Conservation (phyloP, 2,329 filamentous ascomycete species). For the Mycosphaerella sp. region DNA sequence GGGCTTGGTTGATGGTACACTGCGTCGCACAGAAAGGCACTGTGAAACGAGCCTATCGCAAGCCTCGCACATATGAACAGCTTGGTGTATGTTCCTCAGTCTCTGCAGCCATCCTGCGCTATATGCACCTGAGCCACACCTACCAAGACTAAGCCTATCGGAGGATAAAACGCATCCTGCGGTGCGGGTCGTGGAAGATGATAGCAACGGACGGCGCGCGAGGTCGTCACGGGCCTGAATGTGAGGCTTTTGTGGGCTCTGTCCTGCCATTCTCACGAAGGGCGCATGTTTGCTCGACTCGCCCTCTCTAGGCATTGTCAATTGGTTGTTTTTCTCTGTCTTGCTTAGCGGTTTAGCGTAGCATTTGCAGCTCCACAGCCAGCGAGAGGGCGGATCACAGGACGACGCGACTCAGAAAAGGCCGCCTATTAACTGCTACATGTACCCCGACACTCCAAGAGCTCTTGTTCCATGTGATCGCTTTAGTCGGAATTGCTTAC, state of each 20-base stretch:
- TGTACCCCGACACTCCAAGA: slow-evolving; percentile 18
- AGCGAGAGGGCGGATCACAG: slow-evolving; percentile 10
- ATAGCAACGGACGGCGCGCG: slow-evolving; percentile 2
- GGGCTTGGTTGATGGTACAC: not conserved
- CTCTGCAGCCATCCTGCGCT: slow-evolving; percentile 1
- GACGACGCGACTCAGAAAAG: slow-evolving; percentile 14
- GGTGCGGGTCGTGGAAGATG: slow-evolving; percentile 11
- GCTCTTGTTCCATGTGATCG: slow-evolving; percentile 18
- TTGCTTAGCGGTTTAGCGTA: slow-evolving; percentile 16
- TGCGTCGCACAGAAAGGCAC: not conserved
- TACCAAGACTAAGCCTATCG: slow-evolving; percentile 8
- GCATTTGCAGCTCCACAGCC: slow-evolving; percentile 7
- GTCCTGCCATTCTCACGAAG: not conserved
- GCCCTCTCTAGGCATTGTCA: slow-evolving; percentile 1
- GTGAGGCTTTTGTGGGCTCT: slow-evolving; percentile 6
- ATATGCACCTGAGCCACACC: slow-evolving; percentile 11
- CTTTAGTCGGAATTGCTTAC: slow-evolving; percentile 10
- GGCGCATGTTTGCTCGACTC: slow-evolving; percentile 14
- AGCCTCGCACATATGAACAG: not conserved
- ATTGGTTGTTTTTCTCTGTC: not conserved
- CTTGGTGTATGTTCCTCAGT: not conserved
- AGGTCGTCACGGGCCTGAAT: slow-evolving; percentile 14
- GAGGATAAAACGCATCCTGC: slow-evolving; percentile 14
- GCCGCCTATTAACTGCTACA: slow-evolving; percentile 3
- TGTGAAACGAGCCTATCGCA: slow-evolving; percentile 1